Base-by-base conservation (phyloP, 1,284 basidiomycete species). In the Leccinum fuscescens region DNA sequence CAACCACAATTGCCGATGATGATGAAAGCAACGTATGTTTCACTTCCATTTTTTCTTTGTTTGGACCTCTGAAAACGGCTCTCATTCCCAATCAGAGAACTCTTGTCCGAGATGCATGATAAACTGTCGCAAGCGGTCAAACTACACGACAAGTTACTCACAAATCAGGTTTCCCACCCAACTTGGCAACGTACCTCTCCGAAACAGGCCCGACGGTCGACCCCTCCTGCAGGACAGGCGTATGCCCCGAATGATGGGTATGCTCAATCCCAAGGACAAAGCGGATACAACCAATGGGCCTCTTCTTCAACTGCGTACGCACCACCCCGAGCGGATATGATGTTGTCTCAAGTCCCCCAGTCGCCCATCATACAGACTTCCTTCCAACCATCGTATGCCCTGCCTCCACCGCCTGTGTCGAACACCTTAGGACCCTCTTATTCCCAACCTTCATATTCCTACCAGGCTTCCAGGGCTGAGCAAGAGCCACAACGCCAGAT, bases 121-220 rank as follows among this genome's bases (percentile, higher is more conserved):
- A 27, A 27, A 27, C 27, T 27, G 27, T 27, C 27, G 27, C 27
- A 27, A 74, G 94, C 93, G 0, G 94, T 98, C 50, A 89, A 89
- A 65, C 78, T 96, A 3, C 98, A 97, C 73, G 94, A 97, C 68
- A 83, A 88, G 57, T 79, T 97, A 14, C 79, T 97, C 51, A 94
- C 94, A 37, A 86, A 93, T 58, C 95, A 97, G 67, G 78, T 95
- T 3, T 80, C 85, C 9, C 86, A 85, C 50, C 88, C 88, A 3
- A 76, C 82, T 33, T 90, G 89, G 87, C 70, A 63, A 35, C 78
- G 84, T 49, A 44, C 62, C 9, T 58, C 72, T 52, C 29, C 58
- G 4, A 71, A 73, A 54, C 67, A 62, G 17, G 35, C 55, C 51
- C 69, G 54, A 8, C 33, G 54, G 3, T 57, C 65, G 1, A 58